Base-by-base conservation (phyloP, 306 rosid genomes). In the Castanospermum australe region DNA sequence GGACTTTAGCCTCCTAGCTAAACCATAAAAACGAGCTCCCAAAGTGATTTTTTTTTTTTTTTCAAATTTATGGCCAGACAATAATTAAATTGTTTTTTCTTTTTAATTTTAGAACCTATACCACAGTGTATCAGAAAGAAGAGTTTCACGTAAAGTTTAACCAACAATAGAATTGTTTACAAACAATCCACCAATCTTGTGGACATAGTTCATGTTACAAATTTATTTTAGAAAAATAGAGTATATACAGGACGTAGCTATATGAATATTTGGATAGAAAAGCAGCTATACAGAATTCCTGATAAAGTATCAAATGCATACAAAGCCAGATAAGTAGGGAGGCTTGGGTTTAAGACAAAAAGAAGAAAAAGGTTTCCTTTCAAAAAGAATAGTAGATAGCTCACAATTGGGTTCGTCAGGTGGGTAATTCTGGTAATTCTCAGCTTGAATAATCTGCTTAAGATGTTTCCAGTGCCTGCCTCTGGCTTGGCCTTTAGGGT, bases 381-480 rank as follows among this genome's bases (percentile, higher is more conserved):
- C n/a, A 41, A 55, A 25, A 28, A 2, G n/a, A 30, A 5, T 6
- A 35, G 45, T 10, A 30, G 12, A 75, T 21, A 44, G 21, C 91
- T 84, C 71, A 91, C 98, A 95, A 67, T 87, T 92, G 84, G 98
- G 93, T 78, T 95, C 88, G 41, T 95, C 89, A 2, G 97, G 89
- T 30, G 92, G 81, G 88, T 79, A 86, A 71, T 89, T 92, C 70
- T 81, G 90, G 75, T 87, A 86, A 72, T 92, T 95, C 67, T 92
- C 98, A 20, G 98, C 98, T 68, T 91, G 99, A 86, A 95, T 87
- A 80, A 95, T 95, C 85, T 95, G 98, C 88, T 91, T 92, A 63
- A 95, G 97, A 84, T 95, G 99, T 44, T 95, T 95, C 99, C 97
- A 92, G 66, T 94, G 96, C 64, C 99, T 86, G 35, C 97, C 92